Percentiles rank a stretch among this genome's conserved stretches.
These are phyloP conservation scores for Magnaporthales sp. DNA, from an alignment of 2,329 filamentous ascomycete species.

Conservation along the genomic window DNA sequence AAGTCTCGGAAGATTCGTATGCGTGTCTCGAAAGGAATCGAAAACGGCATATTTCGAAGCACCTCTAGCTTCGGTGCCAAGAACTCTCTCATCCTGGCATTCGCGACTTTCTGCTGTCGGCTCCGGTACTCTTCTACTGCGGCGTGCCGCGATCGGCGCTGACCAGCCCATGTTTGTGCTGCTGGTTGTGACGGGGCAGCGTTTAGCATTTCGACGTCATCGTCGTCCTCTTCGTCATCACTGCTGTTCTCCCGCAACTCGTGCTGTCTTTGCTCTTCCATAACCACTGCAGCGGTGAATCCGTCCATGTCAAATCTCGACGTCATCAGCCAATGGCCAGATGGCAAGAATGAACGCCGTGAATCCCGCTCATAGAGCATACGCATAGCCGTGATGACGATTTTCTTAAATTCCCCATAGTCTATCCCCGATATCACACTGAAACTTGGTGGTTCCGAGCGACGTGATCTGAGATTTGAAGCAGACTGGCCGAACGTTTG, in stretches of 20 bases:
- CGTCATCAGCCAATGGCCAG: constrained; percentile 92
- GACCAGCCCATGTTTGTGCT: constrained; percentile 37
- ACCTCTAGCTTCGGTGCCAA: constrained; percentile 85
- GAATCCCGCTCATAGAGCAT: constrained; percentile 94
- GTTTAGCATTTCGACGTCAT: constrained; percentile 20
- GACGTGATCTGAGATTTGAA: not conserved
- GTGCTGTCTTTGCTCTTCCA: constrained; percentile 74
- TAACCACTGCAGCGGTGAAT: constrained; percentile 78
- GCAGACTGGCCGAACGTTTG: not conserved
- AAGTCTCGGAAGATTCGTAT: constrained; percentile 93
- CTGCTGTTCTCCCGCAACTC: constrained; percentile 50
- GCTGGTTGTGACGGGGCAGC: constrained; percentile 10
- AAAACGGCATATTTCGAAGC: constrained; percentile 91
- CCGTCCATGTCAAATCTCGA: constrained; percentile 77
- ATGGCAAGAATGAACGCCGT: constrained; percentile 70
- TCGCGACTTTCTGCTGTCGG: constrained; percentile 57
- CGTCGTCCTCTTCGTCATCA: constrained; percentile 28
- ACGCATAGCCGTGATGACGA: constrained; percentile 70
- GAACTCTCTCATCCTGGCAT: constrained; percentile 64
- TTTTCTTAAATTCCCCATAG: constrained; percentile 67
- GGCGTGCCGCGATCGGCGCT: constrained; percentile 52
- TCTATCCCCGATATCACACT: constrained; percentile 58
- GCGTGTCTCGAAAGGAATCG: constrained; percentile 84
- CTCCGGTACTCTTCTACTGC: constrained; percentile 54
- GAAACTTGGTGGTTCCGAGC: constrained; percentile 16